Conservation (phyloP, 108 stramenopile genomes). For the Nannochloropsis salina region DNA sequence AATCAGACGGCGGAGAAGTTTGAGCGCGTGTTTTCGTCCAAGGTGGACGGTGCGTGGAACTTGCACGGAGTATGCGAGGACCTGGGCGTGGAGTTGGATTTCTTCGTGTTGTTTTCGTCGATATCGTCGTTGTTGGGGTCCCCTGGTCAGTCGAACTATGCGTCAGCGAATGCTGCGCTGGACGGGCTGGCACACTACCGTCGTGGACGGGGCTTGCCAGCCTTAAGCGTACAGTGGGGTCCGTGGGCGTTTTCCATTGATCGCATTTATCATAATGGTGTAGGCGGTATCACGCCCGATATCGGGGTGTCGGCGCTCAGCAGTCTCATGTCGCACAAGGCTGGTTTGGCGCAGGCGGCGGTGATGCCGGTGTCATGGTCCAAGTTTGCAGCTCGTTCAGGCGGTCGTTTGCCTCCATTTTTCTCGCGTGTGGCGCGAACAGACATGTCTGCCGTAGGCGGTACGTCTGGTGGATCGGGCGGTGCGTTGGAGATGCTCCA, state of each 20-base stretch:
- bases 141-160: constrained; percentile 34
- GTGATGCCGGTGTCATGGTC: neutral
- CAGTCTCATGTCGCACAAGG: neutral
- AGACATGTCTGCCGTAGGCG: neutral
- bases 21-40: neutral
- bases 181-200: constrained; percentile 33
- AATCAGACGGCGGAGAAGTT: neutral
- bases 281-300: neutral
- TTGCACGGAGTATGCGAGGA: neutral
- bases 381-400: neutral
- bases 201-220: constrained; percentile 19
- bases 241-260: constrained; percentile 33
- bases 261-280: neutral
- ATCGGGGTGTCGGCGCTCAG: neutral
- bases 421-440: neutral
- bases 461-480: neutral
- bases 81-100: constrained; percentile 29
- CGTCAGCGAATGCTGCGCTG: constrained; percentile 34
- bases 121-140: constrained; percentile 27
- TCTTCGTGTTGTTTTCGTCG: constrained; percentile 37
- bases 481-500: neutral
- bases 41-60: constrained; percentile 39
- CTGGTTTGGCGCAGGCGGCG: neutral
- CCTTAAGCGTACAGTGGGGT: constrained; percentile 35
- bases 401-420: neutral